Evolutionary conservation across 164 flowering plant species (phyloP).

Genomic region (Echeveria elegans): DNA sequence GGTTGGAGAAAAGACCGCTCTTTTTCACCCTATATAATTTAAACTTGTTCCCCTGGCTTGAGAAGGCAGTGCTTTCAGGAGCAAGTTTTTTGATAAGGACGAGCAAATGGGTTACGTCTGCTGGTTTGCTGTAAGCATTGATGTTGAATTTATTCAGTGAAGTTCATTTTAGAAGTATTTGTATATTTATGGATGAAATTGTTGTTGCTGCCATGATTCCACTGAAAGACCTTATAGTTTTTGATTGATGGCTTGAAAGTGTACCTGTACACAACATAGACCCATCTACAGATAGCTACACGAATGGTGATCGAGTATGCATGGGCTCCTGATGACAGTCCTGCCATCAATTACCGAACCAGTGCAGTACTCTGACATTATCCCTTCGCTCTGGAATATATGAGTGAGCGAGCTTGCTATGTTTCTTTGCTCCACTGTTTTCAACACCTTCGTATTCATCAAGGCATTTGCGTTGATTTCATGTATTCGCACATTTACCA

Average conservation of each 20-base stretch:
- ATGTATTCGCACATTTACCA: too few relatives aligned
- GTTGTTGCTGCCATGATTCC: neutral
- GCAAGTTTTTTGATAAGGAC: slow-evolving; percentile 77
- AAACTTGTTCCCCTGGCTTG: slow-evolving; percentile 78
- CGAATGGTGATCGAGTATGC: slow-evolving; percentile 95
- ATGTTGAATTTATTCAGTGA: neutral
- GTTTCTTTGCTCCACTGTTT: too few relatives aligned
- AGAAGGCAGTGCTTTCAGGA: slow-evolving; percentile 89
- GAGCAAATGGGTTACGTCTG: slow-evolving; percentile 81
- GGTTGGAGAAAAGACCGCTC: slow-evolving; percentile 94
- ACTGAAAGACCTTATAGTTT: neutral
- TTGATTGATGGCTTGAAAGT: neutral
- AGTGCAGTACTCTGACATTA: slow-evolving; percentile 51
- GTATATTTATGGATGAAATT: neutral
- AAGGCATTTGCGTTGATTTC: too few relatives aligned
- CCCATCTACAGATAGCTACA: slow-evolving; percentile 54
- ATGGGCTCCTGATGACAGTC: slow-evolving; percentile 93
- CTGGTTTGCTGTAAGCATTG: slow-evolving; percentile 77
- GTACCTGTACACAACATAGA: neutral
- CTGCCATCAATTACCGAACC: slow-evolving; percentile 53
- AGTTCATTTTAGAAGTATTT: neutral
- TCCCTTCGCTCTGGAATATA: neutral
- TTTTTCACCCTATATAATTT: slow-evolving; percentile 68
- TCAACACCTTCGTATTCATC: too few relatives aligned
- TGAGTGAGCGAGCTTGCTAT: too few relatives aligned